Base-by-base conservation (phyloP, 768 basidiomycete genomes). In the Lactifluus piperatus region DNA sequence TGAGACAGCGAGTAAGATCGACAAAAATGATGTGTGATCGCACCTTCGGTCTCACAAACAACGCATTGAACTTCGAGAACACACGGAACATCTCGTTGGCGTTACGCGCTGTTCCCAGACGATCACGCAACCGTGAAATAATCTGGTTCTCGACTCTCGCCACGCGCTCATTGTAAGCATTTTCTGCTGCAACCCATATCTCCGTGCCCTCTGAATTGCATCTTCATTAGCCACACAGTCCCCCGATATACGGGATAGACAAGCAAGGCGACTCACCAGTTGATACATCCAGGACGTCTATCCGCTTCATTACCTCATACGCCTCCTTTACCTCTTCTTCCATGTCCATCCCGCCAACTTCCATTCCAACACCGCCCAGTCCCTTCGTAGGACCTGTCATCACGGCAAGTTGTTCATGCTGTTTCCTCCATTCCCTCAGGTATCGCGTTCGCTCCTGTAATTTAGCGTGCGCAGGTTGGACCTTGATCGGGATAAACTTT, bases 51-150 rank as follows among this genome's bases (percentile, higher is more conserved):
- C 95, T 78, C 36, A 98, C 94, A 69, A 98, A 97, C 36, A 98
- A 73, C 0, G 94, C 91, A 70, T 99, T 98, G 77, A 97, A 98
- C 73, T 95, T 95, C 18, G 92, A 94, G 73, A 99, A 98, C 46
- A 98, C 95, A 52, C 95, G 81, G 75, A 99, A 98, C 97, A 98
- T 99, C 74, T 98, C 97, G 70, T 97, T 95, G 16, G 97, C 95
- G 70, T 97, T 99, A 32, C 94, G 77, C 24, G 97, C 97, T 16
- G 93, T 95, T 14, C 93, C 97, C 11, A 98, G 78, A 58, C 91
- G 79, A 72, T 97, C 95, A 26, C 95, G 80, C 48, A 99, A 72
- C 34, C 91, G 79, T 16, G 95, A 88, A 70, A 98, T 98, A 69
- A 98, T 98, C 71, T 97, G 95, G 73, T 97, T 97, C 75, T 99